Evolutionary conservation across 352 stramenopile species (phyloP).

Genomic region (Globisporangium uncinulatum): DNA sequence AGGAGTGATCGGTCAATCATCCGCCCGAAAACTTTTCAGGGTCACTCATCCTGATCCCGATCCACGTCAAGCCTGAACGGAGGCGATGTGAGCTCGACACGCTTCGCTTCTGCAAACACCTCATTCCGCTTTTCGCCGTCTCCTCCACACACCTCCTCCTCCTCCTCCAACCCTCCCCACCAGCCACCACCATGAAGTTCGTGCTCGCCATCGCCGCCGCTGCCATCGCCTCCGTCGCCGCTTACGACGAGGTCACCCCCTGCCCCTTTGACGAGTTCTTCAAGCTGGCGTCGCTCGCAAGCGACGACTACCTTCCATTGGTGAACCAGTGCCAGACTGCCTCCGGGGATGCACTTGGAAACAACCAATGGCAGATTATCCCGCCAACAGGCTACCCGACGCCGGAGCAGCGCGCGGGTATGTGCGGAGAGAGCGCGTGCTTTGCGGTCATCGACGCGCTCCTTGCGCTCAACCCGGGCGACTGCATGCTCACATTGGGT

Average conservation of each 20-base stretch:
- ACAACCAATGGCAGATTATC: slow-evolving; percentile 24
- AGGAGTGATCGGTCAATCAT: too few relatives aligned
- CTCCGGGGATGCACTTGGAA: slow-evolving; percentile 19
- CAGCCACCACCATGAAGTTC: slow-evolving; percentile 6
- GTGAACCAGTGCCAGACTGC: too few relatives aligned
- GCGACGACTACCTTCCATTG: too few relatives aligned
- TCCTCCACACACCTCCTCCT: slow-evolving; percentile 1
- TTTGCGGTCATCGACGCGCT: slow-evolving; percentile 15
- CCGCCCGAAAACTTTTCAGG: too few relatives aligned
- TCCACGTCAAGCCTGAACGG: too few relatives aligned
- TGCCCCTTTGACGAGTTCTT: slow-evolving; percentile 4
- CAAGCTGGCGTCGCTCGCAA: slow-evolving; percentile 4
- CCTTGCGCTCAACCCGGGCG: slow-evolving; percentile 10
- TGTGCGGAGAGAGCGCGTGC: slow-evolving; percentile 20
- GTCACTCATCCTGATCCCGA: too few relatives aligned
- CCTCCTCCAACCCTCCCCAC: neutral
- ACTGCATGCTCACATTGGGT: slow-evolving; percentile 24
- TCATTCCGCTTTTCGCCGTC: slow-evolving; percentile 11
- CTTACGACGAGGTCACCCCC: neutral
- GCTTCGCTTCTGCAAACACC: neutral
- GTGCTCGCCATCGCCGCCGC: neutral
- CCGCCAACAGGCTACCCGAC: slow-evolving; percentile 20
- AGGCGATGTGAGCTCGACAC: neutral
- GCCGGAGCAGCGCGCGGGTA: slow-evolving; percentile 10
- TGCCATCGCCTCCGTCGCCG: neutral